A percentile compares a stretch with the other conserved stretches of the same genome.
Evolutionary conservation across 2,329 filamentous ascomycete genomes (phyloP).

Genomic region (Nannizziopsis arthrosporioides): DNA sequence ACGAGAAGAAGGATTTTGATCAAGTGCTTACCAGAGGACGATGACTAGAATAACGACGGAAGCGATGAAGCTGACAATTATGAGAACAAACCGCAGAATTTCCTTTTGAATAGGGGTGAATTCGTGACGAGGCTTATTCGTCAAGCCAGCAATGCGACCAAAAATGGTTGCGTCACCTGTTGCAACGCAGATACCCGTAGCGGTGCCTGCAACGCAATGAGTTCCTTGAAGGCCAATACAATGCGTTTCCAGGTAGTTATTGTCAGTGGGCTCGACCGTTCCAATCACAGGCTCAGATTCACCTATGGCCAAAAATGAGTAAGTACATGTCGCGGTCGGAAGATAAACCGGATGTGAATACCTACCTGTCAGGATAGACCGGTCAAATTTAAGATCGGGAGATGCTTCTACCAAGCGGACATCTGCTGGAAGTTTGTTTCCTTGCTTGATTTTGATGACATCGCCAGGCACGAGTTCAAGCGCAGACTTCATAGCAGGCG

Average conservation of each 20-base stretch:
- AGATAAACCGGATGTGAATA: constrained; percentile 20
- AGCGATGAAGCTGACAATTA: constrained; percentile 57
- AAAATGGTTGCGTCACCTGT: constrained; percentile 65
- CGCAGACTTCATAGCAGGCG: constrained; percentile 40
- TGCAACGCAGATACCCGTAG: constrained; percentile 55
- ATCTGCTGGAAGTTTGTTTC: constrained; percentile 64
- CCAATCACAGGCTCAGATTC: constrained; percentile 55
- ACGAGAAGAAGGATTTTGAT: not conserved
- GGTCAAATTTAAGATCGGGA: constrained; percentile 59
- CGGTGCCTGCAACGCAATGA: constrained; percentile 59
- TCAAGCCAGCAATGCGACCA: constrained; percentile 61
- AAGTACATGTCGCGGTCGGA: not conserved
- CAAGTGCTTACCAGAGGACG: constrained; percentile 47
- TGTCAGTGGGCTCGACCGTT: constrained; percentile 54
- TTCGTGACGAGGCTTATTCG: constrained; percentile 55
- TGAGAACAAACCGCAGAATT: constrained; percentile 57
- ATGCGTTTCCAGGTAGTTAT: constrained; percentile 64
- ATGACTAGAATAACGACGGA: constrained; percentile 44
- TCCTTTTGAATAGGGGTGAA: constrained; percentile 61
- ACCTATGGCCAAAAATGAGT: constrained; percentile 31
- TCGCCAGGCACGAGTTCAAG: constrained; percentile 61
- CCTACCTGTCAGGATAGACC: constrained; percentile 61
- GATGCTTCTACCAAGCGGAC: constrained; percentile 58
- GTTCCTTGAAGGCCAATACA: constrained; percentile 71
- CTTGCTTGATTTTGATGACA: constrained; percentile 54